Conservation (phyloP, 108 stramenopile species). For the Skeletonema grethae region DNA sequence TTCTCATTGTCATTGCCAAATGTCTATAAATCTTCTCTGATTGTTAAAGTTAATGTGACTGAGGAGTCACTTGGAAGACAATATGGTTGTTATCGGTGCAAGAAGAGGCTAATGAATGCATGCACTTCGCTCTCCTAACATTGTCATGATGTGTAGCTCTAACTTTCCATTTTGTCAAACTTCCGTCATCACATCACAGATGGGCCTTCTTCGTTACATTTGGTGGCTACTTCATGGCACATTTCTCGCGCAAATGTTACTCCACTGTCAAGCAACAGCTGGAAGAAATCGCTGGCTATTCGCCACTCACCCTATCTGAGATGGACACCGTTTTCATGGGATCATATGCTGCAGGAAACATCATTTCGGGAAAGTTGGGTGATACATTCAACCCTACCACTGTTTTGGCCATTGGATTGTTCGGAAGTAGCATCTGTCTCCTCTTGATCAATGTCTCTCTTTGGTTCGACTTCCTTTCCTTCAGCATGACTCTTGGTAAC, state of each 20-base stretch:
- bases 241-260: constrained; percentile 95
- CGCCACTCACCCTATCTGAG: constrained; percentile 70
- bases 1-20: too few species aligned
- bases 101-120: background rate
- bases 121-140: background rate
- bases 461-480: constrained; percentile 78
- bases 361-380: constrained; percentile 93
- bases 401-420: constrained; percentile 90
- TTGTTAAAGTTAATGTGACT: too few species aligned
- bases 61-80: too few species aligned
- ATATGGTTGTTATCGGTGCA: background rate
- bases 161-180: constrained; percentile 10
- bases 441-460: constrained; percentile 83
- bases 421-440: constrained; percentile 89
- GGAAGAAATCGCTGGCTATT: constrained; percentile 72
- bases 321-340: constrained; percentile 98
- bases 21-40: too few species aligned
- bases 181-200: constrained; percentile 33
- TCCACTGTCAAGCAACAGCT: constrained; percentile 94
- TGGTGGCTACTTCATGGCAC: constrained; percentile 94
- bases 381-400: constrained; percentile 93
- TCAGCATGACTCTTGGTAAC: constrained; percentile 66
- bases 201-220: constrained; percentile 95
- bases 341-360: constrained; percentile 92
- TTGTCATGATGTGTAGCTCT: background rate